Evolutionary conservation across 2,329 filamentous ascomycete genomes (phyloP), one percentile per base, ranked within the genome.

Genomic region (Ceratocystis harringtonii): DNA sequence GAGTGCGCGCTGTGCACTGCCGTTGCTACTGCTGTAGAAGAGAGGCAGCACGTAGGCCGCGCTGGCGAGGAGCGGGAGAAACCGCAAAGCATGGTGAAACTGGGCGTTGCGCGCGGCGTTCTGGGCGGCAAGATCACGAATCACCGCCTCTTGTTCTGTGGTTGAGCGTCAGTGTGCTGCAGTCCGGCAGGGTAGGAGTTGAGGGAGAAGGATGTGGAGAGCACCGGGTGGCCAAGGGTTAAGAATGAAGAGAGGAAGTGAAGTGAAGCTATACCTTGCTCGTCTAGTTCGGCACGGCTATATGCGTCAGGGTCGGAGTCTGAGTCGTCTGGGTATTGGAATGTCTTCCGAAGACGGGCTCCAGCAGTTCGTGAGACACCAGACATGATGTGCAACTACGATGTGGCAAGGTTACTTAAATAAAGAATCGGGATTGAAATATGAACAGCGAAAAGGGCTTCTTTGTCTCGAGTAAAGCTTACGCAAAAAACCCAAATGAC

Each of bases 291-390:
- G 69, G 85, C 81, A 12, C 82, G 80, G 36, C 79, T 74, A 28
- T 74, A 75, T 28, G 15, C 8, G 72, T 81, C 78, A 66, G 81
- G 78, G 68, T 80, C 65, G 65, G 25, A 32, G 22, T 70, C 78
- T 61, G 80, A 79, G 70, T 87, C 84, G 66, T 78, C 75, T 3
- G 87, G 87, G 75, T 92, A 94, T 68, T 81, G 83, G 75, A 95
- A 94, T 7, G 88, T 87, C 71, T 82, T 87, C 71, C 91, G 86
- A 57, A 94, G 78, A 68, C 88, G 85, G 63, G 88, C 78, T 50
- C 66, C 62, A 6, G 66, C 61, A 25, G n/a, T 44, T 32, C 12
- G 28, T 2, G 36, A 32, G n/a, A 63, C 44, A 6, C 19, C 44
- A 12, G 44, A 43, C 61, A 63, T 63, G 3, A 17, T 52, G 30